Conservation (phyloP, 306 rosid genomes). For the Senna siamea region DNA sequence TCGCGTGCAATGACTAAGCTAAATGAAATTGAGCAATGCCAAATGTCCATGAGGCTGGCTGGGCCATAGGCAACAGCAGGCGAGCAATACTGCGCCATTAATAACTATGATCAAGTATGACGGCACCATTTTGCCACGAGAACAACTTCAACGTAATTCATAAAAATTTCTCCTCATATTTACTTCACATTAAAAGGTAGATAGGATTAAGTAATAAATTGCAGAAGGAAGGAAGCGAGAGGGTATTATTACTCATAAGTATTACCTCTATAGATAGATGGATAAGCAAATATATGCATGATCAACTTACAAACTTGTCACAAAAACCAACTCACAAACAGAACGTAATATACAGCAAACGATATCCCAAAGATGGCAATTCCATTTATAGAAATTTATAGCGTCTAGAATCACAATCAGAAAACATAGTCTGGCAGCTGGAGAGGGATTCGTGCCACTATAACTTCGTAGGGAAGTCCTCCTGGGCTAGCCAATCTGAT, state of each 20-base stretch:
- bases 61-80: no score
- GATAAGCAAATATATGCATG: neutral
- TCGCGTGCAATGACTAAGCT: no score
- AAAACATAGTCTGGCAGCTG: conserved; percentile 77
- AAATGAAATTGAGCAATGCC: no score
- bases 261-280: neutral
- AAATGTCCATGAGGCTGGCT: no score
- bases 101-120: no score
- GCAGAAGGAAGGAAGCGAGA: neutral
- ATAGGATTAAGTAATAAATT: neutral
- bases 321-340: conserved; percentile 12
- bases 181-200: neutral
- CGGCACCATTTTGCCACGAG: neutral
- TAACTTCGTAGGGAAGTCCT: conserved; percentile 66
- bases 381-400: conserved; percentile 14
- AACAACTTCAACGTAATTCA: neutral
- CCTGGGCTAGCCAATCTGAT: conserved; percentile 57
- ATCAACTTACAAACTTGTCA: conserved; percentile 19
- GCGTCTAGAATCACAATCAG: conserved; percentile 50
- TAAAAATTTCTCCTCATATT: neutral
- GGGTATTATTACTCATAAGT: no score
- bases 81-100: no score
- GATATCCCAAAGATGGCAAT: conserved; percentile 27
- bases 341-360: neutral
- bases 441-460: conserved; percentile 71